These are phyloP conservation scores for Aspergillus japonicus DNA, from an alignment of 2,329 filamentous ascomycete species.

Conservation along the genomic window DNA sequence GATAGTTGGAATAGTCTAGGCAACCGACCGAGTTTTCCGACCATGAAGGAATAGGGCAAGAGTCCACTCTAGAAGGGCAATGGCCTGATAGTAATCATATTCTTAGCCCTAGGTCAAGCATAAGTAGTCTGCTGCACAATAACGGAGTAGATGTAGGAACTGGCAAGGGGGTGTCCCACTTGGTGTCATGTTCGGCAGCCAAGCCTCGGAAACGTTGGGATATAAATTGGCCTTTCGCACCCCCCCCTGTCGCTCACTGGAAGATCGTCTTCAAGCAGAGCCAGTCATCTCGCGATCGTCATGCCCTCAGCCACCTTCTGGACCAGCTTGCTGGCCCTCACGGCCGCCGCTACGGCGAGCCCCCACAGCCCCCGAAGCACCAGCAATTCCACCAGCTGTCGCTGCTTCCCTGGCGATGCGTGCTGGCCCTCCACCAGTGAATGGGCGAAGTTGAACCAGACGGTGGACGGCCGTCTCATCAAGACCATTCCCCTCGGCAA, in stretches of 20 bases:
- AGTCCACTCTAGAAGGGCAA: too few species aligned
- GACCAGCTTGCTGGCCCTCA: slow-evolving; percentile 4
- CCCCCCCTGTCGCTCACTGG: background rate
- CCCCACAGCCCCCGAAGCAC: background rate
- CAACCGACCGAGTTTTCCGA: background rate
- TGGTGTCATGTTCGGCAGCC: background rate
- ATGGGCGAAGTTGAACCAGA: slow-evolving; percentile 46
- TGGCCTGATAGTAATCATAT: too few species aligned
- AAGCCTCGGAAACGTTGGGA: too few species aligned
- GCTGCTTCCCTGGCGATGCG: slow-evolving; percentile 3
- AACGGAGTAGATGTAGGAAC: too few species aligned
- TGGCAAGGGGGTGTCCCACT: background rate
- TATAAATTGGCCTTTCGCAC: background rate
- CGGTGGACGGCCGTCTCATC: slow-evolving; percentile 53
- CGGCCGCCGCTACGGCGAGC: slow-evolving; percentile 1
- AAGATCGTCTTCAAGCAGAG: background rate
- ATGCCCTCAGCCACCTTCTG: background rate
- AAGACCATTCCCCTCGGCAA: slow-evolving; percentile 54
- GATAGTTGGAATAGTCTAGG: background rate
- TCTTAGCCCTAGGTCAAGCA: background rate
- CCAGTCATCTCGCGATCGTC: background rate
- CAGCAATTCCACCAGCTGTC: slow-evolving; percentile 2
- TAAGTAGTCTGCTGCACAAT: too few species aligned
- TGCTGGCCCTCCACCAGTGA: slow-evolving; percentile 4
- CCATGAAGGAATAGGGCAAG: too few species aligned